Base-by-base conservation (phyloP, 495 filamentous ascomycete species). In the Acidiella bohemica region DNA sequence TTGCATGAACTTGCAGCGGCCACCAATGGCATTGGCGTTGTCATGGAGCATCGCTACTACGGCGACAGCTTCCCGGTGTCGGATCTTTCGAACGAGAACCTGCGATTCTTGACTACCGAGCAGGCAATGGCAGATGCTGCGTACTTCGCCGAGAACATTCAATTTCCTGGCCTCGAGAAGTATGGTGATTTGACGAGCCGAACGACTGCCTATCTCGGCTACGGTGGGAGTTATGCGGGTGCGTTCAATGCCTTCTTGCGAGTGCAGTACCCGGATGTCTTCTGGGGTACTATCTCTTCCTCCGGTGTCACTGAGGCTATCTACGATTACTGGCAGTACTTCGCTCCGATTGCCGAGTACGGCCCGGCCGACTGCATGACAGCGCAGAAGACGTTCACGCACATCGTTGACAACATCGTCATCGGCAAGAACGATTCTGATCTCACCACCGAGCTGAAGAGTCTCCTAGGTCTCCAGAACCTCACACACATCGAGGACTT, bases 21-120 rank as follows among this genome's bases (percentile, higher is more conserved):
- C 3, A 82, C 79, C 0, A 53, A 69, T 39, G 81, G 81, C 0
- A 57, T 86, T n/a, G 77, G 72, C 1, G 79, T 86, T 20, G 70
- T 86, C 39, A 63, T 84, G 12, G 81, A 86, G 58, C 81, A 84
- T 48, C 68, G 78, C 18, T 84, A 82, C 62, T 84, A 82, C 42
- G 79, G 79, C 5, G 61, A 53, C 14, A 79, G 74, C 53, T 69
- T 71, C 37, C 76, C 78, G 0, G 63, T 62, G 0, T 44, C 59
- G 6, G 64, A 80, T 53, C 59, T 81, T 31, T 75, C 71, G 34
- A 75, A 70, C 0, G 62, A 75, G 50, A 82, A 65, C 49, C 56
- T 86, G 44, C 72, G 80, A 1, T 84, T 84, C 61, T 63, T 86
- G 51, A 76, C 76, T 1, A 86, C 80, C 5, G 76, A 84, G 35